These are phyloP conservation scores for Laetiporus sulphureus DNA, from an alignment of 1,284 basidiomycete genomes.

Conservation along the genomic window DNA sequence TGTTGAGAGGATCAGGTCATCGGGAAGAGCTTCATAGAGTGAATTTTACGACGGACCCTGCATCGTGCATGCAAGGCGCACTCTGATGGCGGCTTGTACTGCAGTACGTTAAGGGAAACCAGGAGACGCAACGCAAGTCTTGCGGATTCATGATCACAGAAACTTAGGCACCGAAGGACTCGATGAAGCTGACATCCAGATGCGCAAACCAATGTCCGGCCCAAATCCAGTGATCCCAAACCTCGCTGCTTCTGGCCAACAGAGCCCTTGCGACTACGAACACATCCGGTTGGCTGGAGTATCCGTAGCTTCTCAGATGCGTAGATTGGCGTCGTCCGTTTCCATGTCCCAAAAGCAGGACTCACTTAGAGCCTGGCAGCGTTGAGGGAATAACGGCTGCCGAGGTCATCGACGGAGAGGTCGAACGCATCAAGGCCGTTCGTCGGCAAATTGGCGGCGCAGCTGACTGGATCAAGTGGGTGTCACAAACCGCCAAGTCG, in stretches of 20 bases:
- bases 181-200: constrained; percentile 52
- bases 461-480: constrained; percentile 63
- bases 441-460: constrained; percentile 59
- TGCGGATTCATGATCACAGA: constrained; percentile 27
- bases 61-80: constrained; percentile 51
- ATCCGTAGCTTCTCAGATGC: not conserved
- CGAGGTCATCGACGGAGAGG: constrained; percentile 51
- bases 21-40: constrained; percentile 35
- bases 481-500: too few relatives aligned
- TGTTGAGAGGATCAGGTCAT: constrained; percentile 59
- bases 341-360: constrained; percentile 45
- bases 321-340: constrained; percentile 1
- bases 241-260: constrained; percentile 61
- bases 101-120: constrained; percentile 50
- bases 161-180: constrained; percentile 65
- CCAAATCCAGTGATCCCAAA: constrained; percentile 44
- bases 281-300: constrained; percentile 41
- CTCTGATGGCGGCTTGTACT: constrained; percentile 60
- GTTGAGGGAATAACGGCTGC: constrained; percentile 52
- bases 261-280: constrained; percentile 57
- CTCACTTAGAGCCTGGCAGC: constrained; percentile 42
- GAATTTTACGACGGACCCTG: constrained; percentile 42
- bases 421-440: constrained; percentile 49
- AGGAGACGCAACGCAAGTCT: too few relatives aligned
- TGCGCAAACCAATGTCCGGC: constrained; percentile 51